Base-by-base conservation (phyloP, 306 rosid species). In the Mimosa bimucronata region DNA sequence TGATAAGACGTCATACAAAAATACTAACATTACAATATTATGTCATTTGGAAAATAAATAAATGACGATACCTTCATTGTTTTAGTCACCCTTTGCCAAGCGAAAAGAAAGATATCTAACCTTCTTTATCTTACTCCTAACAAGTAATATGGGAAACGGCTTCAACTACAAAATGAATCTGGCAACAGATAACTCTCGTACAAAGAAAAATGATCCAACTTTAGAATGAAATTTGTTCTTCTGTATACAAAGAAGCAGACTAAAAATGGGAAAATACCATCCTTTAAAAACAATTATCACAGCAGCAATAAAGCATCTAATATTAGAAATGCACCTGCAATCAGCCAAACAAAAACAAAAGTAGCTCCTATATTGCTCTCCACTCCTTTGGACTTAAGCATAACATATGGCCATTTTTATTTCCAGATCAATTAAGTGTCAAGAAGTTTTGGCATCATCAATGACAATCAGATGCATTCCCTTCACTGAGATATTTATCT, bases 51-150 rank as follows among this genome's bases (percentile, higher is more conserved):
- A 25, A 79, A 65, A n/a, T 19, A 57, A 66, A 67, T 58, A 71
- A 84, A 42, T 68, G 69, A 74, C 28, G 60, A 30, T 40, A 93
- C 92, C 97, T 93, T 93, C 78, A 91, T 88, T 16, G 85, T 60
- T 66, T 89, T 89, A 16, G 85, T 83, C 94, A 89, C 89, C 86
- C 86, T 87, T 77, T 88, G 83, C 90, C 91, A 93, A 65, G 90
- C 83, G 70, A 72, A 45, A 71, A 83, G 50, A 90, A 78, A 75
- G 84, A 73, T 57, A 83, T 40, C 41, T 86, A 84, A 72, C 82
- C 97, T 91, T 90, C 79, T 77, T 79, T 60, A 83, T 40, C 78
- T 28, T 40, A 28, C 84, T 73, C 76, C 30, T 23, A 57, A 57
- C 30, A 57, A 57, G 29, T 57, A 21, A 23, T 57, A 57, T 21